Percentiles rank a stretch among this genome's conserved stretches.
phyloP scores from a whole-genome alignment of 2,329 filamentous ascomycete species.

The Colletotrichum filicis region DNA sequence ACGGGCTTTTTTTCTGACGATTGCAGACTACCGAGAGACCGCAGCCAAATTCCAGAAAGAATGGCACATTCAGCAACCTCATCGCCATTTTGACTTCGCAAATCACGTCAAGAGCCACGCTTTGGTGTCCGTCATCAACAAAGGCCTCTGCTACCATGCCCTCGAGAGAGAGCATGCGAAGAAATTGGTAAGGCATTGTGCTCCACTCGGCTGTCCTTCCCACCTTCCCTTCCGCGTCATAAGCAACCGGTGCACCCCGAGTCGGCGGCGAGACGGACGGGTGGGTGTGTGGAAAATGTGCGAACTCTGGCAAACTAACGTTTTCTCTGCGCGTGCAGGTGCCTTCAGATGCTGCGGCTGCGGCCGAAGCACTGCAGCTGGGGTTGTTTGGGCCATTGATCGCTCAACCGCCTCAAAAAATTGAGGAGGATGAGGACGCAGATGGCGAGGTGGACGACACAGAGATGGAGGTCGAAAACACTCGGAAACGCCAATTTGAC shows the following conservation, averaged over 20 bases:
- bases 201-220: conserved; percentile 18
- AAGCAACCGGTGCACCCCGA: conserved; percentile 20
- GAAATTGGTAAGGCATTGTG: conserved; percentile 56
- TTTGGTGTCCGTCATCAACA: conserved; percentile 71
- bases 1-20: conserved; percentile 20
- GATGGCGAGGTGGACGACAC: conserved; percentile 50
- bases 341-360: conserved; percentile 58
- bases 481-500: conserved; percentile 63
- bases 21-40: conserved; percentile 73
- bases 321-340: conserved; percentile 52
- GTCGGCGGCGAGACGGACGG: conserved; percentile 14
- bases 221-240: conserved; percentile 36
- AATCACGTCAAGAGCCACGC: conserved; percentile 73
- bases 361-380: conserved; percentile 57
- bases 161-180: conserved; percentile 66
- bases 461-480: conserved; percentile 53
- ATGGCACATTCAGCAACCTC: conserved; percentile 72
- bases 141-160: conserved; percentile 70
- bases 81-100: conserved; percentile 72
- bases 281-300: conserved; percentile 37
- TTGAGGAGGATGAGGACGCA: conserved; percentile 48
- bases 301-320: conserved; percentile 48
- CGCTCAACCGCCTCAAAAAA: conserved; percentile 54
- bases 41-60: conserved; percentile 76
- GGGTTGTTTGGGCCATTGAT: conserved; percentile 69